Base-by-base conservation (phyloP, 1,284 basidiomycete species). In the Boletellus deceptivus region DNA sequence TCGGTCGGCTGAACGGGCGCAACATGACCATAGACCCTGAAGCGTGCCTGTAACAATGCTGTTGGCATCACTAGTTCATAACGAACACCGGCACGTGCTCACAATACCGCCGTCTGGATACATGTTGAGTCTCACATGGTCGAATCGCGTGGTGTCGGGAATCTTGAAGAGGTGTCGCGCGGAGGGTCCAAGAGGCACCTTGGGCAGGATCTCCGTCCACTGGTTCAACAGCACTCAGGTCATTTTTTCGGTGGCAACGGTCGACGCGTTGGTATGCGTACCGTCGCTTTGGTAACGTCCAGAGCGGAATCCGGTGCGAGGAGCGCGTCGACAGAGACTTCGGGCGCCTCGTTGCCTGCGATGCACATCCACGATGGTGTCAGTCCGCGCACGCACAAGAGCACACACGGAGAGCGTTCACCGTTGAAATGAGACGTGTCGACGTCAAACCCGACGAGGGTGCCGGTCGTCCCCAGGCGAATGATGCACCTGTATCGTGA, bases 371-470 rank as follows among this genome's bases (percentile, higher is more conserved):
- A 31, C 7, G 6, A 27, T 6, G 20, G 42, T 33, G 25, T 34
- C 14, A 42, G 11, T 9, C 16, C 1, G 10, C 5, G 17, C 5
- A 6, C 3, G 9, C 9, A 2, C 11, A 22, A 11, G 4, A 17
- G 34, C 46, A 37, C 48, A 27, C 6, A 8, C 13, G 14, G 24
- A 29, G 38, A 33, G 52, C 10, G 25, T 65, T 37, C 60, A 85
- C 96, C 96, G 59, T 86, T 91, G 73, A 99, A 99, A 68, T 95
- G 86, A n/a, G 89, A 78, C 1, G 96, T 99, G 68, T 99, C 97
- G 35, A 99, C 80, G 68, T 98, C 96, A 66, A 97, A 93, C 1
- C 94, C 94, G n/a, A 75, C 67, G 46, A 98, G 73, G 5, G 76
- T 79, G 0, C 91, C 91, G 6, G 83, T 76, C 0, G 91, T 86